Percentiles rank a stretch among this genome's conserved stretches.
phyloP scores from a whole-genome alignment of 345 rosid genomes.

The Populus davidiana region DNA sequence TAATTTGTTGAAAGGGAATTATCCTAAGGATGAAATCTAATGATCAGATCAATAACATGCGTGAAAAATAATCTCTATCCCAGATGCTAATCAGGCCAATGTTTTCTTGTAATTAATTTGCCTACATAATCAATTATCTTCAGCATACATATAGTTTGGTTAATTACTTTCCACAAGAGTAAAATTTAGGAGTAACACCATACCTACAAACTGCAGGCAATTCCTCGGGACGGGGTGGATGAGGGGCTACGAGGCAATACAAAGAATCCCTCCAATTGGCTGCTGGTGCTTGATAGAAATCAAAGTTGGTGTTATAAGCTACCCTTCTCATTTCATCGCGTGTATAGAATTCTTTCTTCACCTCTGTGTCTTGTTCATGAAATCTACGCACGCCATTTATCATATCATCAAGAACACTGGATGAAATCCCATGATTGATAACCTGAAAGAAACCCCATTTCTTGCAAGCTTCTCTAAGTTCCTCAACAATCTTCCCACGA shows the following conservation, averaged over 20 bases:
- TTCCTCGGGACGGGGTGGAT: slow-evolving; percentile 9
- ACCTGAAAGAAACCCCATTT: not conserved
- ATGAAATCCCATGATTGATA: slow-evolving; percentile 22
- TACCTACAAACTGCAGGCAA: slow-evolving; percentile 7
- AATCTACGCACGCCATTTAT: slow-evolving; percentile 16
- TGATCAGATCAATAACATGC: too few species aligned
- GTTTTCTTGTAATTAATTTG: too few species aligned
- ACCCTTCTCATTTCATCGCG: slow-evolving; percentile 3
- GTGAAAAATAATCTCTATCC: too few species aligned
- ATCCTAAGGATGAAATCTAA: too few species aligned
- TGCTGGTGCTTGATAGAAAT: not conserved
- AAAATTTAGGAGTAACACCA: not conserved
- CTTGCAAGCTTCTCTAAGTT: slow-evolving; percentile 4
- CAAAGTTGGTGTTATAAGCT: slow-evolving; percentile 1
- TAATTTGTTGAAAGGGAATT: too few species aligned
- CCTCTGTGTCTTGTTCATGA: slow-evolving; percentile 4
- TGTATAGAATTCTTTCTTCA: slow-evolving; percentile 11
- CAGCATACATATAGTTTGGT: too few species aligned
- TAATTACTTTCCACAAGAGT: too few species aligned
- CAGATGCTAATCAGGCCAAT: too few species aligned
- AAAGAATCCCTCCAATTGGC: slow-evolving; percentile 19
- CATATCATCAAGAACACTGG: slow-evolving; percentile 5
- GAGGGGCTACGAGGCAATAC: not conserved
- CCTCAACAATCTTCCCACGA: not conserved
- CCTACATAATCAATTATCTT: too few species aligned